phyloP scores from a whole-genome alignment of 2,329 filamentous ascomycete genomes.

The Pseudogymnoascus sp. region DNA sequence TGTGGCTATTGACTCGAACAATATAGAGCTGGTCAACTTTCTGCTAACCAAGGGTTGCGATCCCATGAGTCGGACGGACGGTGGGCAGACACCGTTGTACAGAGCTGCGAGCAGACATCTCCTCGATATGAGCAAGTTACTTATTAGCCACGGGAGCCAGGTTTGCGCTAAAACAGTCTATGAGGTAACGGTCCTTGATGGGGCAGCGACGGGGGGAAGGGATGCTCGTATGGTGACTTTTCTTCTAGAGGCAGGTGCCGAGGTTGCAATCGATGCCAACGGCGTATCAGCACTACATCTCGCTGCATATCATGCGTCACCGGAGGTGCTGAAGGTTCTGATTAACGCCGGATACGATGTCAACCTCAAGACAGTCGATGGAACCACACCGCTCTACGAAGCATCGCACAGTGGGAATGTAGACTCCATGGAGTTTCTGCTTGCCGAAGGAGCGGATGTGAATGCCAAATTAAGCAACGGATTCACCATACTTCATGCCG shows the following conservation, averaged over 20 bases:
- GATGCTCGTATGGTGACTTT: neutral
- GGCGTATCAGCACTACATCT: neutral
- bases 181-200: neutral
- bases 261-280: neutral
- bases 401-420: neutral
- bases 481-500: neutral
- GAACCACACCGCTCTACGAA: neutral
- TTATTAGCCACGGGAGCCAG: neutral
- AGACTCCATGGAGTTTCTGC: neutral
- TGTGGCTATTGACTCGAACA: neutral
- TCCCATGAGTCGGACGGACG: neutral
- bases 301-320: neutral
- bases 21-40: neutral
- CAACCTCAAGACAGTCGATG: neutral
- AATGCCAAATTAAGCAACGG: neutral
- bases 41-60: neutral
- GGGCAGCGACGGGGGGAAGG: neutral
- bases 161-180: neutral
- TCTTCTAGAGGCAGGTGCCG: neutral
- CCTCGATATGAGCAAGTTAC: neutral
- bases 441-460: neutral
- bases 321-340: neutral
- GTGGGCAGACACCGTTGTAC: neutral
- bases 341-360: neutral
- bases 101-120: neutral